Evolutionary conservation across 2,329 filamentous ascomycete genomes (phyloP).

Genomic region (Hypoxylon sp.): DNA sequence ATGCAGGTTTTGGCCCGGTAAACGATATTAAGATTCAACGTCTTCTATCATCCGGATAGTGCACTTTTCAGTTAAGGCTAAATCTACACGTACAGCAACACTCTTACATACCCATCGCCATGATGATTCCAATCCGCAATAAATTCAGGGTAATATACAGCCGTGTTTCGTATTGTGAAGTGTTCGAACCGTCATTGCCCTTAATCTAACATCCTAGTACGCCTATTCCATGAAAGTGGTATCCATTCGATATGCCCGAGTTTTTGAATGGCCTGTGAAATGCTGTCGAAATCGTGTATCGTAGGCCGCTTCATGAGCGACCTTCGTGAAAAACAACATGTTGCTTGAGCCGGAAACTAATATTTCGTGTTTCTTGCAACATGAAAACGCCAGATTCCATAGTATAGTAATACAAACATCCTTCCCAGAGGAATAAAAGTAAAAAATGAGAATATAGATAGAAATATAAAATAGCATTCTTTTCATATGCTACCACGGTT

Average conservation of each 20-base stretch:
- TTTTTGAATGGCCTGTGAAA: conserved; percentile 13
- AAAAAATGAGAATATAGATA: neutral
- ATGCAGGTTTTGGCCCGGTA: conserved; percentile 44
- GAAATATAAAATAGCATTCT: neutral
- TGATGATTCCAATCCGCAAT: conserved; percentile 28
- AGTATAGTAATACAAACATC: conserved; percentile 30
- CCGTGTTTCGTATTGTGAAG: conserved; percentile 19
- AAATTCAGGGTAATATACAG: conserved; percentile 41
- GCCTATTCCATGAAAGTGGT: conserved; percentile 27
- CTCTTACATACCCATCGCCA: conserved; percentile 32
- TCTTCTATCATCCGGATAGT: conserved; percentile 45
- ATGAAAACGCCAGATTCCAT: conserved; percentile 14
- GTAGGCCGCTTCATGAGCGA: conserved; percentile 15
- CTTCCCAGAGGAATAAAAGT: conserved; percentile 12
- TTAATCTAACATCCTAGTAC: conserved; percentile 34
- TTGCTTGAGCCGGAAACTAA: conserved; percentile 11
- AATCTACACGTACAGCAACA: conserved; percentile 40
- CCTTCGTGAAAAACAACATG: conserved; percentile 10
- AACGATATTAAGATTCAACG: conserved; percentile 43
- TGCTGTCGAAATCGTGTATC: conserved; percentile 7
- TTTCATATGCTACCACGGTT: conserved; percentile 65
- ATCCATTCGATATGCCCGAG: conserved; percentile 22
- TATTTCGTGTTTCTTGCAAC: conserved; percentile 7
- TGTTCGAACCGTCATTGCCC: conserved; percentile 19
- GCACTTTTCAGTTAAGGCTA: conserved; percentile 42